Base-by-base conservation (phyloP, 768 basidiomycete genomes). In the Kwoniella sp. region DNA sequence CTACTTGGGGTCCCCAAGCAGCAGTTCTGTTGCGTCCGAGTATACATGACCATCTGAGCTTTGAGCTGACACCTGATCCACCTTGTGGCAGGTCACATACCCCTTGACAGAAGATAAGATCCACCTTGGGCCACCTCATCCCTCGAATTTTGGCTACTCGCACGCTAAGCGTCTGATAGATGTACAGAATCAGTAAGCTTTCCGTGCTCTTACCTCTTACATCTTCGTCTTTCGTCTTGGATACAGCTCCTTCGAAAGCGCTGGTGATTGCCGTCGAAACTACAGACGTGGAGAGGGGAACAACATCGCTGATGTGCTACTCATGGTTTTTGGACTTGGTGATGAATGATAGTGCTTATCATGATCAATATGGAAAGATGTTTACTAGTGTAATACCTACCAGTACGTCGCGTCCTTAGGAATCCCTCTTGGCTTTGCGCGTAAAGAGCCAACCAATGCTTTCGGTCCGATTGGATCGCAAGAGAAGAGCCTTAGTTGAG, bases 301-400 rank as follows among this genome's bases (percentile, higher is more conserved):
- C n/a, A n/a, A n/a, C n/a, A n/a, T n/a, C n/a, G n/a, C n/a, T n/a
- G n/a, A n/a, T n/a, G n/a, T n/a, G n/a, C n/a, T n/a, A n/a, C n/a
- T n/a, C n/a, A n/a, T n/a, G n/a, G n/a, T n/a, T n/a, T n/a, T n/a
- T n/a, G n/a, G 40, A 9, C 40, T 9, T 44, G 40, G 17, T 44
- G 40, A 10, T 44, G 7, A 33, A 33, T 36, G 15, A 36, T 63
- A 94, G 93, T 67, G 94, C 94, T 0, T 98, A 97, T 84, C 89
- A 93, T 82, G 92, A 95, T 69, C 89, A 97, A 79, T 95, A 88
- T 71, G 94, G 93, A 21, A 88, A 87, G 82, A 92, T 91, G 80
- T 97, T 96, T 77, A 96, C 93, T 3, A 91, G 92, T 46, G 92
- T 93, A 15, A 98, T 98, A 74, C 94, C 95, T 1, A 97, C 95